These are phyloP conservation scores for Penstemon barbatus DNA, from an alignment of 257 asterid species.

Conservation along the genomic window DNA sequence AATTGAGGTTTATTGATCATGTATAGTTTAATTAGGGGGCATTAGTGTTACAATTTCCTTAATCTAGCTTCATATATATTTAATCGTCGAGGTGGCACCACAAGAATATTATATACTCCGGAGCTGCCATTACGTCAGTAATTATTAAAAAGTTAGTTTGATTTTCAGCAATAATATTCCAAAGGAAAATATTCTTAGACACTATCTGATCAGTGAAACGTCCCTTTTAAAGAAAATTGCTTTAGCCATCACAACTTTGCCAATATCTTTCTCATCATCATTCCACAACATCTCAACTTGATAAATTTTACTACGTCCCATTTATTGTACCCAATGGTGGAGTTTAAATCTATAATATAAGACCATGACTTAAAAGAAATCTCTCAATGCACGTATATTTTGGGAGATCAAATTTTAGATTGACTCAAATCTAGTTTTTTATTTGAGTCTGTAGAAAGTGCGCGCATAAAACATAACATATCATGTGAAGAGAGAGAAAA, in stretches of 20 bases:
- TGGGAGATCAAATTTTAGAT: too few species aligned
- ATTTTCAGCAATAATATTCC: conserved; percentile 43
- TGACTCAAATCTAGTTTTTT: too few species aligned
- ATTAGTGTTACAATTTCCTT: not conserved
- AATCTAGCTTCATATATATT: not conserved
- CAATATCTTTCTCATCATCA: conserved; percentile 14
- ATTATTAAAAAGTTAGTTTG: conserved; percentile 35
- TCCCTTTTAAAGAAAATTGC: conserved; percentile 22
- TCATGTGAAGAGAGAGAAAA: too few species aligned
- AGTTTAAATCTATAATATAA: too few species aligned
- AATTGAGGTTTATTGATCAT: too few species aligned
- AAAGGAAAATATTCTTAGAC: conserved; percentile 40
- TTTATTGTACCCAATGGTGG: not conserved
- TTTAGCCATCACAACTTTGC: conserved; percentile 25
- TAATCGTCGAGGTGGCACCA: not conserved
- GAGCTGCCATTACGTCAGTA: conserved; percentile 20
- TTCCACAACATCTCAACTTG: conserved; percentile 12
- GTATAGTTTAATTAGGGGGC: too few species aligned
- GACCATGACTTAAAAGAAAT: too few species aligned
- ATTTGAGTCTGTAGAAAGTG: too few species aligned
- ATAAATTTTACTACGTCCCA: not conserved
- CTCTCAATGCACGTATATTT: too few species aligned
- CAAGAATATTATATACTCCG: not conserved
- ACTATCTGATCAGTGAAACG: conserved; percentile 31
- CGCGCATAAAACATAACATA: too few species aligned